Evolutionary conservation across 441 rosid genomes (phyloP), one percentile per base, ranked within the genome.

Genomic region (Macaranga tanarius): DNA sequence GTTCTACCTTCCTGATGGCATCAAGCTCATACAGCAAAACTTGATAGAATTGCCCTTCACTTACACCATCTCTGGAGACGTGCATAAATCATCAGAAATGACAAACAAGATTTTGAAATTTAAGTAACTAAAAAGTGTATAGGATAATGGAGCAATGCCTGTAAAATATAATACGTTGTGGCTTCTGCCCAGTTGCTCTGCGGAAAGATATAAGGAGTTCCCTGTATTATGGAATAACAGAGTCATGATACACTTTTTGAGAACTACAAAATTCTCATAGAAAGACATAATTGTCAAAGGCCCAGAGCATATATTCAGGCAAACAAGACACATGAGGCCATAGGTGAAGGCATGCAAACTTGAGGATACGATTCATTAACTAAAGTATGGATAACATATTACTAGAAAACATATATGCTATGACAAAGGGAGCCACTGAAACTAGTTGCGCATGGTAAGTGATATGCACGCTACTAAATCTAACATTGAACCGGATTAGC

Each of bases 41-140:
- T 74, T 94, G 99, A 77, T 94, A 87, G 72, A 94, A 94, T 23
- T 94, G 97, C 20, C 97, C 99, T 80, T 94, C 99, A 65, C 97
- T 90, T 0, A 94, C 97, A 44, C 99, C 99, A 83, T 94, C 97
- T 82, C 97, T 94, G 85, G 17, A 77, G 23, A 80, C 17, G 6
- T 15, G 73, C 25, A 56, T 28, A 59, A 10, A 44, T 73, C 13
- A 58, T 63, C 15, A 74, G 71, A 50, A 19, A 48, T 8, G 16
- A 34, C 47, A 40, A 20, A 13, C 5, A 28, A 13, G 10, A 26
- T 64, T 2, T n/a, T 26, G 19, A 40, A 42, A 40, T 40, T 5
- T 2, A 7, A 44, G 23, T 16, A 17, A 76, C 57, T 2, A 56
- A 0, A 25, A 61, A 26, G 16, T 4, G 28, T 15, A 62, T 1